Base-by-base conservation (phyloP, 73 alveolate species). In the Paramecium octaurelia region DNA sequence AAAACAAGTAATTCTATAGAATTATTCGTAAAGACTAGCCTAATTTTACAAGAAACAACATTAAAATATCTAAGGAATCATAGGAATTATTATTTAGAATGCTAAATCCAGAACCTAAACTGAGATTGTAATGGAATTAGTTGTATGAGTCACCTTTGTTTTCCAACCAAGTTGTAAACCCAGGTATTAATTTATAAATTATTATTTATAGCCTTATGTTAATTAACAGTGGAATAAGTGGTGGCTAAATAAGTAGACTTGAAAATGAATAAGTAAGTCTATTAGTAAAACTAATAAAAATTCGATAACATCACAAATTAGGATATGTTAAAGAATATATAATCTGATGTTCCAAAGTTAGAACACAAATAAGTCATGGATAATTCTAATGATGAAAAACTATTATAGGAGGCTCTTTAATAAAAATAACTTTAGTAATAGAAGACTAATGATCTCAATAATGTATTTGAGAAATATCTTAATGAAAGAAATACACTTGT, bases 401-500 rank as follows among this genome's bases (percentile, higher is more conserved):
- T 71, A 27, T 35, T 29, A n/a, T 43, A 77, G 23, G 40, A 43
- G 44, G 90, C 68, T 20, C 16, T 43, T 16, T 14, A 11, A 43
- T 77, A 77, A 77, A 42, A 43, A 21, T 4, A 77, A 14, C 2
- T 42, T 8, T 35, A 35, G 31, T 35, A 77, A 43, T 77, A 29
- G 18, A 77, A 77, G 75, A 40, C 31, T 6, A 59, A 77, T 20
- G 90, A 77, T 35, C 20, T 77, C 6, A 43, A 77, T 4, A 43
- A 21, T 40, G 90, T 40, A 9, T 43, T 77, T 23, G 90, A 77
- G n/a, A 29, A 23, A 21, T 77, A 77, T 77, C 21, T 77, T 9
- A 40, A 27, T 43, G 90, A 77, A 43, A 77, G 90, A 77, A 77
- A 77, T 46, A 43, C 71, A 9, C 24, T 77, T 7, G 90, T 77